These are phyloP conservation scores for Acanthamoeba royreba DNA, from an alignment of 208 protist species.

Conservation along the genomic window DNA sequence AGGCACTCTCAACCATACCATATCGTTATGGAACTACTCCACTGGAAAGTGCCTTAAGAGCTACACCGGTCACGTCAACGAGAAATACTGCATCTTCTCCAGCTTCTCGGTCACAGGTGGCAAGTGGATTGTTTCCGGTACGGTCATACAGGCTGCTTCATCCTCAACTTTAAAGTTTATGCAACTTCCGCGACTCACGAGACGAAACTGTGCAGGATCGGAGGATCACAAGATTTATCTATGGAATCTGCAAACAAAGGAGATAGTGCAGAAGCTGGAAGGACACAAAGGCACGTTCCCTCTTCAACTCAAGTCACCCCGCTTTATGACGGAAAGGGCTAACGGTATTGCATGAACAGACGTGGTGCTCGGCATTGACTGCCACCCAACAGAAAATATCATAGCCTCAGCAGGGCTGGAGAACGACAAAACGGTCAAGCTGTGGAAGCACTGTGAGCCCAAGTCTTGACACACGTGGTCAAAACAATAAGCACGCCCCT, in stretches of 20 bases:
- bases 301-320: background rate
- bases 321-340: background rate
- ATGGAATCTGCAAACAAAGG: conserved; percentile 79
- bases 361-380: conserved; percentile 70
- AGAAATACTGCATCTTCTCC: conserved; percentile 79
- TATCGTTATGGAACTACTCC: conserved; percentile 80
- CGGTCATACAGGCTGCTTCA: background rate
- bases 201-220: conserved; percentile 48
- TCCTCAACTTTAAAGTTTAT: background rate
- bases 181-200: background rate
- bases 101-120: conserved; percentile 75
- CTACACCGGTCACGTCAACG: conserved; percentile 81
- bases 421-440: conserved; percentile 58
- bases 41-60: conserved; percentile 76
- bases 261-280: conserved; percentile 76
- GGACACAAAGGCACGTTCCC: conserved; percentile 66
- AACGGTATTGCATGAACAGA: conserved; percentile 48
- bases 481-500: too few relatives aligned
- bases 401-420: conserved; percentile 77
- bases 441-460: conserved; percentile 33
- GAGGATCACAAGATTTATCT: conserved; percentile 81
- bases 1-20: conserved; percentile 68
- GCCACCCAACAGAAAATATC: conserved; percentile 76
- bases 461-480: too few relatives aligned
- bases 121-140: conserved; percentile 69